These are phyloP conservation scores for Fusarium austroafricanum DNA, from an alignment of 2,329 filamentous ascomycete species.

Conservation along the genomic window DNA sequence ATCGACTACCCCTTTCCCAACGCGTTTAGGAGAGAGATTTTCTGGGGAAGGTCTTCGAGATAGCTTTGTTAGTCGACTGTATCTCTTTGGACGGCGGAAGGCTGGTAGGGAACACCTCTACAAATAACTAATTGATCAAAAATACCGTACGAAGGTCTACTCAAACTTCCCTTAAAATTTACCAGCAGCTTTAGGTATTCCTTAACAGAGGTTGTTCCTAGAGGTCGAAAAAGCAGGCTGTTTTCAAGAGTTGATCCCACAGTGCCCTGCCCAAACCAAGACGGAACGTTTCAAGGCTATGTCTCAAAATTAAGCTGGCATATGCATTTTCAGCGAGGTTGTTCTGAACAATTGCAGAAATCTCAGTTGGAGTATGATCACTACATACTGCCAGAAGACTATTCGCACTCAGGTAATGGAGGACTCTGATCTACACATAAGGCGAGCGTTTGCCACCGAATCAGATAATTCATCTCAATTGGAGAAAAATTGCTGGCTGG, in stretches of 20 bases:
- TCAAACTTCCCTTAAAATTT: not conserved
- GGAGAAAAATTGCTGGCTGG: conserved; percentile 1
- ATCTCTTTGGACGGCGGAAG: not conserved
- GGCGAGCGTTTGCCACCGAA: conserved; percentile 7
- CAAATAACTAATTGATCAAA: not conserved
- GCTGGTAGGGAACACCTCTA: not conserved
- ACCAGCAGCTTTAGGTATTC: not conserved
- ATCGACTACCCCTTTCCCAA: conserved; percentile 13
- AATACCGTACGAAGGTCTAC: not conserved
- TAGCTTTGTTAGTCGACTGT: conserved; percentile 3
- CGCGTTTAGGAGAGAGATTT: conserved; percentile 3
- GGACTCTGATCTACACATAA: not conserved
- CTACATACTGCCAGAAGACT: not conserved
- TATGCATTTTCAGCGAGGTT: too few species aligned
- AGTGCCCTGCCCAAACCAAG: too few species aligned
- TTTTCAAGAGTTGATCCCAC: too few species aligned
- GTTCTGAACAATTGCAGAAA: too few species aligned
- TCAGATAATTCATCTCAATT: not conserved
- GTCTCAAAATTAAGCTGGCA: too few species aligned
- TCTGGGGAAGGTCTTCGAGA: conserved; percentile 29
- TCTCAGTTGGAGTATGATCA: too few species aligned
- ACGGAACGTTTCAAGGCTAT: too few species aligned
- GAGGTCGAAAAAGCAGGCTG: too few species aligned
- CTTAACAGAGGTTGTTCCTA: too few species aligned
- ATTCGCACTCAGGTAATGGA: not conserved